phyloP scores from a whole-genome alignment of 116 monocot genomes.

The Phalaenopsis hybrid region DNA sequence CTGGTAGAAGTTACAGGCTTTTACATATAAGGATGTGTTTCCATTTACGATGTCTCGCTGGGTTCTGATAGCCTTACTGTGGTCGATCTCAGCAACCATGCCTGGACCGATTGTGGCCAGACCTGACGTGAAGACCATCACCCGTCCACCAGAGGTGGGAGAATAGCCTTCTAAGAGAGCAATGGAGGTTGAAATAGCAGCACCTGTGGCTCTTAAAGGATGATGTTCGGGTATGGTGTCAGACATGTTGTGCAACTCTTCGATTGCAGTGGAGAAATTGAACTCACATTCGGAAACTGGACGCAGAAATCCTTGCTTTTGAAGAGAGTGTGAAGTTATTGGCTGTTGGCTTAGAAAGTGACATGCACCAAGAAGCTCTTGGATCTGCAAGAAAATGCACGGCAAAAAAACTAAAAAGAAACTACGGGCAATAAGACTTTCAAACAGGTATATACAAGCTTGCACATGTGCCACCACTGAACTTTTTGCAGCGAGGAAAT shows the following conservation, averaged over 20 bases:
- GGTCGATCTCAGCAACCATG: conserved; percentile 64
- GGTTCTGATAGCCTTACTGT: conserved; percentile 63
- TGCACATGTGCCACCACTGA: not conserved
- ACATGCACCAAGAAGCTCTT: conserved; percentile 50
- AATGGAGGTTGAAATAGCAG: conserved; percentile 71
- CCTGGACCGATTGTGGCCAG: conserved; percentile 83
- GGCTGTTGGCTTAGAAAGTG: conserved; percentile 19
- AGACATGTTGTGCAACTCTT: conserved; percentile 48
- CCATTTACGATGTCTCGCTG: conserved; percentile 65
- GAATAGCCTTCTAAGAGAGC: conserved; percentile 71
- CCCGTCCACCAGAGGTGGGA: conserved; percentile 47
- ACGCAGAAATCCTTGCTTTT: conserved; percentile 60
- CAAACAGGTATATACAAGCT: not conserved
- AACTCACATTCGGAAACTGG: conserved; percentile 87
- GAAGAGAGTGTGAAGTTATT: conserved; percentile 19
- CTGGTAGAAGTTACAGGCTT: conserved; percentile 63
- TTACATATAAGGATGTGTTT: conserved; percentile 36
- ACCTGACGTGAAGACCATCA: conserved; percentile 91
- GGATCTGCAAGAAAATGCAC: conserved; percentile 38
- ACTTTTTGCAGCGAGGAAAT: not conserved
- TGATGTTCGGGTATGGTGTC: conserved; percentile 39
- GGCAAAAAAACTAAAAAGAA: not conserved
- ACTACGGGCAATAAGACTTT: not conserved
- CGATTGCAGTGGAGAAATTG: conserved; percentile 69
- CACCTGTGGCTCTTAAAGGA: conserved; percentile 66